A percentile compares a stretch with the other conserved stretches of the same genome.
phyloP scores from a whole-genome alignment of 1,284 basidiomycete species.

The Ceratobasidium sp. region DNA sequence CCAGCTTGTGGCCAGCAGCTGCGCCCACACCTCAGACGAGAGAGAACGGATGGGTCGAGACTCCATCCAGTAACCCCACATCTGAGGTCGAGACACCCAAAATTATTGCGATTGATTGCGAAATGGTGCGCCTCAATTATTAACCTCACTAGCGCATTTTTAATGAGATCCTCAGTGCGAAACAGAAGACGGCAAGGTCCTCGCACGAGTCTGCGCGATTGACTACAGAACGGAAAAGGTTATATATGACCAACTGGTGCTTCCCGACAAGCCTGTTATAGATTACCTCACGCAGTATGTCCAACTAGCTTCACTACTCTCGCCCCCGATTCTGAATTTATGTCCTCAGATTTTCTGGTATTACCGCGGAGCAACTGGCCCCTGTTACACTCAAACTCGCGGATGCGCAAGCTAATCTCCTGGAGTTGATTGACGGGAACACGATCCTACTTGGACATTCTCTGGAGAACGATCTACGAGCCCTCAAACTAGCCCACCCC shows the following conservation, averaged over 20 bases:
- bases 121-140: conserved; percentile 87
- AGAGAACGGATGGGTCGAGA: conserved; percentile 72
- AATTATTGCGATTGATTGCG: conserved; percentile 78
- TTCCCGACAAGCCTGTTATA: conserved; percentile 79
- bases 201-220: conserved; percentile 85
- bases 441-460: conserved; percentile 94
- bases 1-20: conserved; percentile 23
- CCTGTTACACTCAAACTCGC: conserved; percentile 77
- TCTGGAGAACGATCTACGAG: conserved; percentile 88
- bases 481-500: conserved; percentile 84
- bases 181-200: conserved; percentile 86
- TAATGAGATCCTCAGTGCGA: conserved; percentile 67
- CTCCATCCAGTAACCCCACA: conserved; percentile 59
- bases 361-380: conserved; percentile 77
- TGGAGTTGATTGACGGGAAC: conserved; percentile 66
- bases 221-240: conserved; percentile 76
- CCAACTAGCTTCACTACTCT: not conserved
- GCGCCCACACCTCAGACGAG: conserved; percentile 51
- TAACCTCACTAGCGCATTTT: conserved; percentile 7
- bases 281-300: conserved; percentile 88
- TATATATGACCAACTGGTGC: conserved; percentile 87
- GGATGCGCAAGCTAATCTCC: conserved; percentile 76
- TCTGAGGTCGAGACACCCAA: conserved; percentile 48
- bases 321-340: not conserved
- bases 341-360: conserved; percentile 81